Base-by-base conservation (phyloP, 2,329 filamentous ascomycete genomes). In the Penicillium sp. region DNA sequence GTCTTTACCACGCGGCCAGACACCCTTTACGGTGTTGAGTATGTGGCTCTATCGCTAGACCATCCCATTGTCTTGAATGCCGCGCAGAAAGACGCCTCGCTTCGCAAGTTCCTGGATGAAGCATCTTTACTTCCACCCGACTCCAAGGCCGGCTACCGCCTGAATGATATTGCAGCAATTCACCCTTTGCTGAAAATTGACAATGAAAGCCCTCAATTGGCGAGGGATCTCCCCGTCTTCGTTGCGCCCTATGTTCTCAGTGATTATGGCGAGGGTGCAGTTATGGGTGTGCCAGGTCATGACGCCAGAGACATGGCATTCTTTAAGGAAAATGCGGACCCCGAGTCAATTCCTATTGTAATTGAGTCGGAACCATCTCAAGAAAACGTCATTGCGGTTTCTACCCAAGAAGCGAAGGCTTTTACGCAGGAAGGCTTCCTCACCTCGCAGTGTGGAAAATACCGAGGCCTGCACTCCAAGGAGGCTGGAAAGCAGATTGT, bases 221-320 rank as follows among this genome's bases (percentile, higher is more conserved):
- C 67, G n/a, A 68, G 70, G 31, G 57, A 83, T 8, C 66, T 96
- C 5, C 91, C 92, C 1, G 81, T 96, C 5, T 96, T 89, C 67
- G 89, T 91, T 23, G 91, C 92, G 10, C 88, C 91, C 0, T 96
- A 96, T 69, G 92, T 96, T 11, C 80, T 96, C 5, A 89, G 88
- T 26, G 90, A 92, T 68, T 95, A 96, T 65, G 91, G 92, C 16
- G 89, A 92, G 63, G 92, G 92, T 1, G 92, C 92, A 10, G 89
- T 96, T 2, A 96, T 96, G 92, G 92, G 92, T 44, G 92, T 96
- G 8, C 92, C 92, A 0, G 92, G 88, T 2, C 92, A 96, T 69
- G 92, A 96, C 72, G 70, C 81, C 4, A 84, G 91, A 52, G 92
- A 96, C 66, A 81, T 90, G 73, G 83, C 85, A 1, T 96, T 96